Percentiles rank a stretch among this genome's conserved stretches.
Evolutionary conservation across 306 rosid species (phyloP).

Genomic region (Inga laurina): DNA sequence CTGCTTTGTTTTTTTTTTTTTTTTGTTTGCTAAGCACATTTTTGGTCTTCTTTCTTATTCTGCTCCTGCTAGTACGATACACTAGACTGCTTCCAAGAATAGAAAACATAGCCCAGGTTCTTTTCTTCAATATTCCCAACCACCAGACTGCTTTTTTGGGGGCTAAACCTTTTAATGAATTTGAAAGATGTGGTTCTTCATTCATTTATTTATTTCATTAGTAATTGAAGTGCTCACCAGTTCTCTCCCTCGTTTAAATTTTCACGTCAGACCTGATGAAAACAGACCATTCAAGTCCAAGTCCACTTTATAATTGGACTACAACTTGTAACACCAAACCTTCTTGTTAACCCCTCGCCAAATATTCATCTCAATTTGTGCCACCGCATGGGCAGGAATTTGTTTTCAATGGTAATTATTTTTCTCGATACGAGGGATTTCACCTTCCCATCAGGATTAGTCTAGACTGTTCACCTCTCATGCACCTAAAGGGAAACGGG

Average conservation of each 20-base stretch:
- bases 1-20: not conserved
- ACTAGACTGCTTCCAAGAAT: not conserved
- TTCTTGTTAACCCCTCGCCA: not conserved
- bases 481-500: not conserved
- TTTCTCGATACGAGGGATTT: not conserved
- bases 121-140: not conserved
- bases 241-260: not conserved
- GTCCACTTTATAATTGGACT: not conserved
- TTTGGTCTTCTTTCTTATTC: not conserved
- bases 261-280: not conserved
- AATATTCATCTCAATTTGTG: not conserved
- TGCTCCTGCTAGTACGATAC: not conserved
- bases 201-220: not conserved
- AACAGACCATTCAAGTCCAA: not conserved
- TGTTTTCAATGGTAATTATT: not conserved
- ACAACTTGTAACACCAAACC: not conserved
- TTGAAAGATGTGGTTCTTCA: not conserved
- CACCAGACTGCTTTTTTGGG: not conserved
- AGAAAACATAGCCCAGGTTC: not conserved
- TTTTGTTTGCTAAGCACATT: not conserved
- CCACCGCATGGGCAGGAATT: not conserved
- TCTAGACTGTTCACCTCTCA: not conserved
- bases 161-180: not conserved
- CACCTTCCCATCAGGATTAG: not conserved
- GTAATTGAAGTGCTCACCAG: not conserved